Conservation (phyloP, 441 rosid species). For the Jatropha multifida region DNA sequence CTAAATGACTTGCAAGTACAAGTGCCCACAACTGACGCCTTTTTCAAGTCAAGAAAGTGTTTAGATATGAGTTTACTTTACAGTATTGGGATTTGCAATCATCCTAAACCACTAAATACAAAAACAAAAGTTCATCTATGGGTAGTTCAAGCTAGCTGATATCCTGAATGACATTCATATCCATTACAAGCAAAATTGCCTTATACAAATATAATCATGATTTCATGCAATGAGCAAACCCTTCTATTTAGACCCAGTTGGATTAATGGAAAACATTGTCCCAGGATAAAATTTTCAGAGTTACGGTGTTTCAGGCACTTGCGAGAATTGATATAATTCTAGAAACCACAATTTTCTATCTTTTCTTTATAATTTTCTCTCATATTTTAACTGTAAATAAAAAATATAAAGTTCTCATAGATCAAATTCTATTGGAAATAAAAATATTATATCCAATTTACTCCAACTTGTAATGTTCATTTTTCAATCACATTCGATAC, state of each 20-base stretch:
- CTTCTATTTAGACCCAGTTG: neutral
- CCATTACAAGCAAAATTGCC: neutral
- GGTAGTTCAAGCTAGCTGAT: constrained; percentile 15
- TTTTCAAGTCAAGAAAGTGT: constrained; percentile 7
- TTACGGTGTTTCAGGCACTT: neutral
- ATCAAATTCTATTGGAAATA: neutral
- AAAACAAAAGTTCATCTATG: neutral
- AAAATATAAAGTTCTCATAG: neutral
- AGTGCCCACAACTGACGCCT: neutral
- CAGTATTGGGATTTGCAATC: neutral
- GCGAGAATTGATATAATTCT: neutral
- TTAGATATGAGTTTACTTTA: neutral
- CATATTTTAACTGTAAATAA: neutral
- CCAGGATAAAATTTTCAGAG: neutral
- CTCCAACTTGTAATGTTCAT: neutral
- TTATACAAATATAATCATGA: neutral
- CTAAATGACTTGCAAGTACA: neutral
- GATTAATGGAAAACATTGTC: neutral
- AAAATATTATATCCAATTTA: neutral
- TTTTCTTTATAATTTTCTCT: neutral
- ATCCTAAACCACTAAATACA: neutral
- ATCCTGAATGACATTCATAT: neutral
- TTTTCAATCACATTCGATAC: neutral
- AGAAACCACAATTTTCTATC: neutral
- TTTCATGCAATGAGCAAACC: neutral